A percentile compares a stretch with the other conserved stretches of the same genome.
phyloP scores from a whole-genome alignment of 1,139 yeast species.

The Suhomyces choctaworum region DNA sequence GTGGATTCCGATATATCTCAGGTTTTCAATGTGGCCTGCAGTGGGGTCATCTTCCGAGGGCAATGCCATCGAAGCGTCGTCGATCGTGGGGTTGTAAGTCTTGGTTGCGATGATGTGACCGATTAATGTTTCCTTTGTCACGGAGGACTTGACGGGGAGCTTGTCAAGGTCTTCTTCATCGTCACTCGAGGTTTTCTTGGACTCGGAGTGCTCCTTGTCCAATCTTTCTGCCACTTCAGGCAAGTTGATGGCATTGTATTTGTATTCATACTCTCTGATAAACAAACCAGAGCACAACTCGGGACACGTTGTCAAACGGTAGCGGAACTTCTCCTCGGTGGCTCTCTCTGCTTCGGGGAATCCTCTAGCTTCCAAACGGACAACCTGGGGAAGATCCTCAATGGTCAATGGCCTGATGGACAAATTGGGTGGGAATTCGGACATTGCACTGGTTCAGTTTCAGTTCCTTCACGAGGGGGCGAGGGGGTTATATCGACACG shows the following conservation, averaged over 20 bases:
- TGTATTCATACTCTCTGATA: constrained; percentile 60
- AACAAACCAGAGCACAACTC: constrained; percentile 89
- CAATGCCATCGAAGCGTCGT: constrained; percentile 66
- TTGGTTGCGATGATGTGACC: constrained; percentile 89
- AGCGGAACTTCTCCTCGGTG: constrained; percentile 59
- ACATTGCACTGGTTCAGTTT: constrained; percentile 11
- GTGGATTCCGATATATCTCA: constrained; percentile 78
- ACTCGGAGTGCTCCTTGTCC: constrained; percentile 29
- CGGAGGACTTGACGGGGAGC: constrained; percentile 53
- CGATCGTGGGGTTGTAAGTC: constrained; percentile 50
- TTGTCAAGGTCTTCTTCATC: constrained; percentile 35
- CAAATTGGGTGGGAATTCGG: constrained; percentile 55
- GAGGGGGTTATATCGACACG: no score
- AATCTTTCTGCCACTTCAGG: constrained; percentile 44
- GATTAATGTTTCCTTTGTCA: constrained; percentile 64
- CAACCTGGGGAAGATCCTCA: constrained; percentile 64
- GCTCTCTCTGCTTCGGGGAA: constrained; percentile 72
- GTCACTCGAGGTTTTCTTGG: constrained; percentile 19
- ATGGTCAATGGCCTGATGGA: constrained; percentile 80
- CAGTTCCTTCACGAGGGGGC: no score
- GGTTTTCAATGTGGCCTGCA: constrained; percentile 77
- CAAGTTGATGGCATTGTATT: constrained; percentile 46
- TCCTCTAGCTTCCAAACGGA: constrained; percentile 64
- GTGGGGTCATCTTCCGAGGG: constrained; percentile 42
- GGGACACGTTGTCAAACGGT: constrained; percentile 79